Evolutionary conservation across 176 grass and related monocot species (phyloP).

Genomic region (Carex kokanica): DNA sequence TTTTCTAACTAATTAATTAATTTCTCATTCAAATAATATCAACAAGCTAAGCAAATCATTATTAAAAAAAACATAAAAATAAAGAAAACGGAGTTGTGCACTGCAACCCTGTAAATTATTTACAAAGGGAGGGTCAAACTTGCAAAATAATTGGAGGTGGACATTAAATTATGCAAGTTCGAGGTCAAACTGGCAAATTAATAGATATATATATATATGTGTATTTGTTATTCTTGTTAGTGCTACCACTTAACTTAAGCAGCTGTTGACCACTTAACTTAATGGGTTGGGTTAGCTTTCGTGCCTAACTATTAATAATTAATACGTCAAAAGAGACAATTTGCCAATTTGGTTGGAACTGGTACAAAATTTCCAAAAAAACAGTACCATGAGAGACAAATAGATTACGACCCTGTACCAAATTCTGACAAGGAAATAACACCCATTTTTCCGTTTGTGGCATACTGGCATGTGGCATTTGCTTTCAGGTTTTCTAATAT

Average conservation of each 20-base stretch:
- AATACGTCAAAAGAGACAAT: not conserved
- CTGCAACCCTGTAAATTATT: not conserved
- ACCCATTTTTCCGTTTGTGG: not conserved
- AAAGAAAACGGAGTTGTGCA: not conserved
- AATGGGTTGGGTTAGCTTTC: not conserved
- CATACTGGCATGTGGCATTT: not conserved
- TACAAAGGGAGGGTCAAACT: not conserved
- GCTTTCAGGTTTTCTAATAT: not conserved
- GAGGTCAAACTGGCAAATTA: not conserved
- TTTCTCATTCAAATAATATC: not conserved
- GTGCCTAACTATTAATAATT: constrained; percentile 2
- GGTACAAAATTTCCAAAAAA: constrained; percentile 20
- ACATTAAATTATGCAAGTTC: not conserved
- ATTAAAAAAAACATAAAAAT: not conserved
- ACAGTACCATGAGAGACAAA: constrained; percentile 12
- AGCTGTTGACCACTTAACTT: not conserved
- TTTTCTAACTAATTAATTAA: not conserved
- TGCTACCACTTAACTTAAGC: not conserved
- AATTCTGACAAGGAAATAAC: constrained; percentile 21
- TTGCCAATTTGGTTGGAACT: constrained; percentile 27
- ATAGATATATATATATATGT: no score
- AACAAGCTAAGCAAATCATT: not conserved
- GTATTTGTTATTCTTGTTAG: not conserved
- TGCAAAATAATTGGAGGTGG: not conserved
- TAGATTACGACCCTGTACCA: constrained; percentile 12